A percentile compares a stretch with the other conserved stretches of the same genome.
Evolutionary conservation across 192 early-diverging fungal genomes (phyloP).

Genomic region (Gonapodya prolifera): DNA sequence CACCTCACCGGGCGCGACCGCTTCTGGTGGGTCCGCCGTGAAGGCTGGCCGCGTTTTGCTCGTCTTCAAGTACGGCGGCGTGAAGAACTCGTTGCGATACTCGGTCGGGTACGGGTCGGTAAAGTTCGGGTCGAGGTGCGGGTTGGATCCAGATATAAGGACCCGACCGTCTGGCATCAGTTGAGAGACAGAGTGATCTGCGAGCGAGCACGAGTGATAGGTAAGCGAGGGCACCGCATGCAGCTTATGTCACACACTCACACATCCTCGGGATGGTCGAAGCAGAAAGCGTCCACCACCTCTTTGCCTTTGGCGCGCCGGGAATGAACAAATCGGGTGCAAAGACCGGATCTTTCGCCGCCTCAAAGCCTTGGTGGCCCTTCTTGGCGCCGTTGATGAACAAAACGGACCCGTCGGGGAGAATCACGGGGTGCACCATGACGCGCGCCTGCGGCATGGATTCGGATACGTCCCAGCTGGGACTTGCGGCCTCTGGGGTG

Average conservation of each 20-base stretch:
- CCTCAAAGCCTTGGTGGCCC: neutral
- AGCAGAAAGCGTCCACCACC: neutral
- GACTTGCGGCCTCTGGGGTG: neutral
- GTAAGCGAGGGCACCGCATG: no score
- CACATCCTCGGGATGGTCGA: neutral
- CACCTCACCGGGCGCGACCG: conserved; percentile 14
- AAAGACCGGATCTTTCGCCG: neutral
- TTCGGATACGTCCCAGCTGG: neutral
- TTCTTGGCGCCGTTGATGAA: neutral
- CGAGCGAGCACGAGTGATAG: neutral
- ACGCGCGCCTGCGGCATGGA: neutral
- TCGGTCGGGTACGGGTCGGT: conserved; percentile 21
- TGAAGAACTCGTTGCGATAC: conserved; percentile 36
- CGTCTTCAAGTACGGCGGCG: conserved; percentile 36
- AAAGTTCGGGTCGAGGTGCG: neutral
- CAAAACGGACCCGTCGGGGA: neutral
- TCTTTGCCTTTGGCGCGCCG: neutral
- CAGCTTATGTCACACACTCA: neutral
- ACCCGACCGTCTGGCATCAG: neutral
- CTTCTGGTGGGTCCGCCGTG: conserved; percentile 17
- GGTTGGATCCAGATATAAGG: neutral
- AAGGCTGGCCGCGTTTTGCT: conserved; percentile 22
- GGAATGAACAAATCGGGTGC: neutral
- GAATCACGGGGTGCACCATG: neutral
- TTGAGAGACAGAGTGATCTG: neutral